These are phyloP conservation scores for Globisporangium nagaii DNA, from an alignment of 352 stramenopile species.

Conservation along the genomic window DNA sequence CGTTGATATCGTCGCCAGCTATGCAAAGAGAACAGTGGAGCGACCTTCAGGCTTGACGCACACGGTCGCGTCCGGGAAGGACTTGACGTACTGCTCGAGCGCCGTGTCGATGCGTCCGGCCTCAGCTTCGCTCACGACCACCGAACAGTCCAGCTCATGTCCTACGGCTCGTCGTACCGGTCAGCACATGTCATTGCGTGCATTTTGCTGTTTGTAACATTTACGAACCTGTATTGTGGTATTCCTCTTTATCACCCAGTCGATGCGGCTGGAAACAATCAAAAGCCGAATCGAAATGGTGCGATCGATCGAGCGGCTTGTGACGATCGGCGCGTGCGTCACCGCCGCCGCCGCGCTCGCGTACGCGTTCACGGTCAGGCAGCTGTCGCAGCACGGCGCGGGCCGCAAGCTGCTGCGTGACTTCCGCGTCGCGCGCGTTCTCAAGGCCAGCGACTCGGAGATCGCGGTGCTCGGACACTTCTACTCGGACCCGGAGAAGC, in stretches of 20 bases:
- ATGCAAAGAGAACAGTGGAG: too few species aligned
- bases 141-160: too few species aligned
- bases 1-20: too few species aligned
- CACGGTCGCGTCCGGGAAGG: slow-evolving; percentile 7
- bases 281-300: too few species aligned
- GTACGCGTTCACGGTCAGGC: slow-evolving; percentile 26
- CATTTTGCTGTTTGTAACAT: too few species aligned
- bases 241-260: too few species aligned
- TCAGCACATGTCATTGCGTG: too few species aligned
- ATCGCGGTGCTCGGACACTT: slow-evolving; percentile 70
- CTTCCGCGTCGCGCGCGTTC: slow-evolving; percentile 58
- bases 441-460: slow-evolving; percentile 63
- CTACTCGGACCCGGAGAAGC: slow-evolving; percentile 49
- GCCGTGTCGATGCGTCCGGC: slow-evolving; percentile 6
- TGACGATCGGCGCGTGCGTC: slow-evolving; percentile 19
- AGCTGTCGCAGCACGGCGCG: slow-evolving; percentile 17
- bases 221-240: too few species aligned
- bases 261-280: too few species aligned
- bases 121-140: slow-evolving; percentile 5
- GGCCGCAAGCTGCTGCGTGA: slow-evolving; percentile 39
- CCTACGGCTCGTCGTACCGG: too few species aligned
- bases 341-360: slow-evolving; percentile 21
- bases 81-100: slow-evolving; percentile 12
- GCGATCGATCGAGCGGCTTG: slow-evolving; percentile 10
- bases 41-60: slow-evolving; percentile 12